phyloP scores from a whole-genome alignment of 2,329 filamentous ascomycete genomes.

The Clarireedia monteithiana region DNA sequence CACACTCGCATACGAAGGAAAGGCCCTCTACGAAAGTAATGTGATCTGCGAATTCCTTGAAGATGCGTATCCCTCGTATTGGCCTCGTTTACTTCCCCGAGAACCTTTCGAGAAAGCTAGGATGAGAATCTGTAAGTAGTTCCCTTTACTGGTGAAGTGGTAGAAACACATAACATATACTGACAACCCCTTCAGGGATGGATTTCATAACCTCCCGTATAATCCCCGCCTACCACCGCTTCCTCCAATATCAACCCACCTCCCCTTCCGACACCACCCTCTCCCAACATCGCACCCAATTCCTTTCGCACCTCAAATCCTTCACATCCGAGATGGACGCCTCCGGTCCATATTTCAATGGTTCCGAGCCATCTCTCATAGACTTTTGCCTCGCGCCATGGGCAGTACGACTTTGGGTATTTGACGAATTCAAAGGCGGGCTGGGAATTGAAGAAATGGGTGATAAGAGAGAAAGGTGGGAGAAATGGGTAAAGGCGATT shows the following conservation, averaged over 20 bases:
- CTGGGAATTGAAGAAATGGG: constrained; percentile 40
- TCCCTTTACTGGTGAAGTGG: no score
- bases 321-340: constrained; percentile 55
- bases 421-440: constrained; percentile 67
- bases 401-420: constrained; percentile 63
- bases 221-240: constrained; percentile 60
- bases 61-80: constrained; percentile 51
- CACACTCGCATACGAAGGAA: constrained; percentile 49
- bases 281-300: constrained; percentile 47
- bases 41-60: constrained; percentile 72
- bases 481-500: constrained; percentile 54
- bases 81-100: constrained; percentile 44
- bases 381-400: constrained; percentile 68
- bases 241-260: constrained; percentile 46
- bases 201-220: constrained; percentile 63
- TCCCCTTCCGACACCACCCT: constrained; percentile 38
- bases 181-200: constrained; percentile 35
- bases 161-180: no score
- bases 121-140: constrained; percentile 49
- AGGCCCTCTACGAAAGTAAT: constrained; percentile 64
- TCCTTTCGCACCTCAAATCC: constrained; percentile 49
- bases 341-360: constrained; percentile 60
- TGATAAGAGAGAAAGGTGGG: constrained; percentile 55
- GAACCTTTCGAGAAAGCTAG: constrained; percentile 58
- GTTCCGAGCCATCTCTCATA: constrained; percentile 54